These are phyloP conservation scores for Ceratobasidium sp. DNA, from an alignment of 1,284 basidiomycete species.

Conservation along the genomic window DNA sequence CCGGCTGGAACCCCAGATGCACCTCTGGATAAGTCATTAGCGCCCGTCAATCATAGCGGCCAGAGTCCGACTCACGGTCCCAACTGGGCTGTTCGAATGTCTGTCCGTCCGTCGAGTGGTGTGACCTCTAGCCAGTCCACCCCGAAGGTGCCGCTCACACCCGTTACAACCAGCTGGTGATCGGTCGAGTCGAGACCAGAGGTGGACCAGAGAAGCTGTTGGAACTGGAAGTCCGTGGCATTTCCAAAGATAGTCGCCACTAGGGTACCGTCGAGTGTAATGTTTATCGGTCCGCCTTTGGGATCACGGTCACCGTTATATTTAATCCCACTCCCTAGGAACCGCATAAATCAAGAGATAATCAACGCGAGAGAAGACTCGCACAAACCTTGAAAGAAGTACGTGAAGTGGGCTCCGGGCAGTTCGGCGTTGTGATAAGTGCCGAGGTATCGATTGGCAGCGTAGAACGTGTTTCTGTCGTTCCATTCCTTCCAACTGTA, in stretches of 20 bases:
- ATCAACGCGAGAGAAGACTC: too few species aligned
- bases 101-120: background rate
- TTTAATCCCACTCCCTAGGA: too few species aligned
- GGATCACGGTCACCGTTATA: too few species aligned
- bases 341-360: too few species aligned
- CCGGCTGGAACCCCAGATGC: background rate
- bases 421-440: background rate
- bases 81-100: background rate
- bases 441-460: background rate
- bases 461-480: background rate
- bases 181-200: background rate
- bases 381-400: conserved; percentile 6
- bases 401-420: background rate
- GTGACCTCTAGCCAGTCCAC: conserved; percentile 1
- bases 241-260: background rate
- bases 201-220: background rate
- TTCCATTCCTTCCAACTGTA: background rate
- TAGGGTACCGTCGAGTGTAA: background rate
- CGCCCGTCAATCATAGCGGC: too few species aligned
- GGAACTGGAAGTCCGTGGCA: background rate
- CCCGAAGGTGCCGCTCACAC: background rate
- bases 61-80: background rate
- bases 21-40: background rate
- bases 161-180: background rate
- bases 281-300: background rate